Evolutionary conservation across 306 rosid species (phyloP).

Genomic region (Lagenaria siceraria): DNA sequence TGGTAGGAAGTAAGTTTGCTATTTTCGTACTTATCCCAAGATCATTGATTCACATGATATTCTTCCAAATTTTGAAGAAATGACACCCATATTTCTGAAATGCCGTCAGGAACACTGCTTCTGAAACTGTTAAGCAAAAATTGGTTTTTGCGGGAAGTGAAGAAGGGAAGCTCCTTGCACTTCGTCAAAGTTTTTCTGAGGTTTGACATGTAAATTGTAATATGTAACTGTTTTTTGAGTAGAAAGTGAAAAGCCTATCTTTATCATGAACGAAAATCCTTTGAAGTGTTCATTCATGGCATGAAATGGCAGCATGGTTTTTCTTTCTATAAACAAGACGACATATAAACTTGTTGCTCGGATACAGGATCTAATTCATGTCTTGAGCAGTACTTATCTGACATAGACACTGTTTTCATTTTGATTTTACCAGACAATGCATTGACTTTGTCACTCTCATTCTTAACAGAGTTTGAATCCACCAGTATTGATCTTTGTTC

Average conservation of each 20-base stretch:
- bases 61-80: background rate
- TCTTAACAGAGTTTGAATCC: constrained; percentile 63
- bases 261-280: background rate
- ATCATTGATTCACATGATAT: background rate
- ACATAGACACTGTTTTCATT: background rate
- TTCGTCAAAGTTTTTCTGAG: constrained; percentile 90
- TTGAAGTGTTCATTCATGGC: background rate
- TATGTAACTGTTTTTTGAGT: background rate
- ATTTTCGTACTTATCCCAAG: background rate
- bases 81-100: background rate
- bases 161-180: constrained; percentile 83
- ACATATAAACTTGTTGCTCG: background rate
- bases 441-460: constrained; percentile 4
- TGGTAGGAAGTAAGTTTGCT: constrained; percentile 74
- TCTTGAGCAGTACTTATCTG: background rate
- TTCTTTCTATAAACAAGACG: background rate
- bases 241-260: background rate
- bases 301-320: background rate
- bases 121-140: constrained; percentile 73
- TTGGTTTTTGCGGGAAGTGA: constrained; percentile 85
- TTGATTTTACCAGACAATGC: constrained; percentile 14
- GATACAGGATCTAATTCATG: background rate
- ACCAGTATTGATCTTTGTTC: constrained; percentile 76
- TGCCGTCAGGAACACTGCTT: constrained; percentile 74
- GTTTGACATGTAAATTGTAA: constrained; percentile 18